A percentile compares a stretch with the other conserved stretches of the same genome.
Evolutionary conservation across 78 protist species (phyloP).

Genomic region (Corallochytrium limacisporum): DNA sequence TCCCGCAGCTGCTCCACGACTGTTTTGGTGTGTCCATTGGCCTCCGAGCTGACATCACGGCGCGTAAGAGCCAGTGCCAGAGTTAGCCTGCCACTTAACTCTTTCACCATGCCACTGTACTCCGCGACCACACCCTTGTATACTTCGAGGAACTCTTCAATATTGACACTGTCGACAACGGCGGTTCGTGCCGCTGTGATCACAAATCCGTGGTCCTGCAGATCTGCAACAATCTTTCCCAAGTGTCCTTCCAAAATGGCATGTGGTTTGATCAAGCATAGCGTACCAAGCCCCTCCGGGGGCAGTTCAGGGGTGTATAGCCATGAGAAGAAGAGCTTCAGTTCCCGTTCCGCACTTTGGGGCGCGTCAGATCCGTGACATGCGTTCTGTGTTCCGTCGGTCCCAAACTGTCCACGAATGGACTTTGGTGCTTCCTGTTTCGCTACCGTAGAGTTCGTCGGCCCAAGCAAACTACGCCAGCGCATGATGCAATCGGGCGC

Average conservation of each 20-base stretch:
- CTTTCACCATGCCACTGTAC: conserved; percentile 12
- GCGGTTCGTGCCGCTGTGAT: conserved; percentile 1
- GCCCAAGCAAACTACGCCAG: too few species aligned
- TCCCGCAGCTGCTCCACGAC: neutral
- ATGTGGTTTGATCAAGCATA: conserved; percentile 33
- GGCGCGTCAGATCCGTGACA: too few species aligned
- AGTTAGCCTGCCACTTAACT: neutral
- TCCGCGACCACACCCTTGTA: conserved; percentile 46
- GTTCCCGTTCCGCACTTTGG: too few species aligned
- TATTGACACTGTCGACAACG: neutral
- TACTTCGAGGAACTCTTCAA: conserved; percentile 68
- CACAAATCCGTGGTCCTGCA: conserved; percentile 16
- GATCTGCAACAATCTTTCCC: conserved; percentile 3
- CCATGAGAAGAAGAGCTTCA: too few species aligned
- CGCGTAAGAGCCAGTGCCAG: conserved; percentile 31
- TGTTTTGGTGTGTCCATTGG: neutral
- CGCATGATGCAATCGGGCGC: too few species aligned
- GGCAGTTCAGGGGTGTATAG: too few species aligned
- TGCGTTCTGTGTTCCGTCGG: too few species aligned
- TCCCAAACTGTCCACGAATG: too few species aligned
- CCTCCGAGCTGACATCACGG: neutral
- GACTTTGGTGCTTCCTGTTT: too few species aligned
- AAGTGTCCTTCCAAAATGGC: conserved; percentile 1
- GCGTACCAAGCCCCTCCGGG: too few species aligned
- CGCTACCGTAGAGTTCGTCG: too few species aligned